Conservation (phyloP, 768 basidiomycete species). For the Pisolithus marmoratus region DNA sequence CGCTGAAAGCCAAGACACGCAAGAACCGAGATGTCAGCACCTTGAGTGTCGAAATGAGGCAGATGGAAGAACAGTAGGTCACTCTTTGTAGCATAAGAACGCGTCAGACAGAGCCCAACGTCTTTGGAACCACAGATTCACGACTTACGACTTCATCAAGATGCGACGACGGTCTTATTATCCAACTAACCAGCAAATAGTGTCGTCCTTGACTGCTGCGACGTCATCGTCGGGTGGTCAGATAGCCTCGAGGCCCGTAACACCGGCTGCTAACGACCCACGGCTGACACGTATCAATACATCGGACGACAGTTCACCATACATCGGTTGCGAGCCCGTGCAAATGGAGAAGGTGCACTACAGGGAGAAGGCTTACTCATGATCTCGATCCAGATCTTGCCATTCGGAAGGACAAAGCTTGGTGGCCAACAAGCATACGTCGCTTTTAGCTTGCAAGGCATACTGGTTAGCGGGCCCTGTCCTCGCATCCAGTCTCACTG, state of each 20-base stretch:
- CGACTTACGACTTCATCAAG: slow-evolving; percentile 87
- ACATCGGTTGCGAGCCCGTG: slow-evolving; percentile 33
- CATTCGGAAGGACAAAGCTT: not conserved
- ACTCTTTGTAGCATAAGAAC: not conserved
- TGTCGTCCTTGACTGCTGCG: slow-evolving; percentile 54
- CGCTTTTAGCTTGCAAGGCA: not conserved
- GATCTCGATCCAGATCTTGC: slow-evolving; percentile 9
- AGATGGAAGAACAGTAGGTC: slow-evolving; percentile 96
- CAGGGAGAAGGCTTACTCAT: slow-evolving; percentile 49
- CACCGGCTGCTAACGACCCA: slow-evolving; percentile 47
- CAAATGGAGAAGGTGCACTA: slow-evolving; percentile 36
- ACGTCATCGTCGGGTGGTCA: slow-evolving; percentile 70
- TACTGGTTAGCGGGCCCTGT: not conserved
- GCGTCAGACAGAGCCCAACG: slow-evolving; percentile 5
- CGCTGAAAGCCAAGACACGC: slow-evolving; percentile 88
- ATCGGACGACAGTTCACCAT: slow-evolving; percentile 39
- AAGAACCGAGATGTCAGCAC: slow-evolving; percentile 83
- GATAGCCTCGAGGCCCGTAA: slow-evolving; percentile 67
- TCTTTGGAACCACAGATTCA: slow-evolving; percentile 52
- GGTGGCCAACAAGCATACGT: not conserved
- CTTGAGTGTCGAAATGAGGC: slow-evolving; percentile 85
- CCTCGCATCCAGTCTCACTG: not conserved
- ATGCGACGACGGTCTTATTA: slow-evolving; percentile 91
- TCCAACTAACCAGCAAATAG: slow-evolving; percentile 67
- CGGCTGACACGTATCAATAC: slow-evolving; percentile 37